Base-by-base conservation (phyloP, 2,329 filamentous ascomycete species). In the Fusarium sp. region DNA sequence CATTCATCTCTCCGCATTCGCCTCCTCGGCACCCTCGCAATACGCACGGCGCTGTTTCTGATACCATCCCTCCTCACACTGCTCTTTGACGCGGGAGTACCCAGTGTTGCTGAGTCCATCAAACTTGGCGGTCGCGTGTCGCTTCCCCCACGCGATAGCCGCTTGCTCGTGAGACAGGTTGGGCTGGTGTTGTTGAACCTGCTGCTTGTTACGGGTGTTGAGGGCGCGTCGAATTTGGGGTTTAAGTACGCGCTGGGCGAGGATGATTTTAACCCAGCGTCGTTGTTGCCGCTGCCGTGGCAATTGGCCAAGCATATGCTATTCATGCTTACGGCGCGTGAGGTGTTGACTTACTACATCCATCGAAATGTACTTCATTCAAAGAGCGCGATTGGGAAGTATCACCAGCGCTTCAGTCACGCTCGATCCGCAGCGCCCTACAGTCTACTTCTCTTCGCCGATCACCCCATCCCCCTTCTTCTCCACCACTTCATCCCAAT, bases 1-100 rank as follows among this genome's bases (percentile, higher is more conserved):
- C 91, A 96, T 72, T 84, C 90, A 2, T 89, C 92, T 0, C 82
- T 96, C 17, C 86, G 88, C 59, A 87, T 97, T 58, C 93, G 97
- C 76, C 76, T 96, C 2, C 82, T 91, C 51, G 92, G 90, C 55
- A 90, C 90, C 1, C 76, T 92, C 7, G 85, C 87, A 23, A 82
- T 94, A 47, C 90, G 92, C 40, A 58, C 90, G 11, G 68, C 92
- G 6, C 88, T 94, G 73, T 96, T 90, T 79, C 80, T 96, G 4
- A 52, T 92, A 0, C 94, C 94, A 0, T 92, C 92, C 0, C 76
- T 92, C 1, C 62, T 90, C 14, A 93, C 93, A 72, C 87, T 96
- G 3, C 73, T 89, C 5, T 90, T 97, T 74, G 94, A 97, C 76
- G 82, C 86, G 4, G 76, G 87, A 2, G 72, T 94, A 0, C 93